phyloP scores from a whole-genome alignment of 768 basidiomycete genomes.

The Lenzites betulinus region DNA sequence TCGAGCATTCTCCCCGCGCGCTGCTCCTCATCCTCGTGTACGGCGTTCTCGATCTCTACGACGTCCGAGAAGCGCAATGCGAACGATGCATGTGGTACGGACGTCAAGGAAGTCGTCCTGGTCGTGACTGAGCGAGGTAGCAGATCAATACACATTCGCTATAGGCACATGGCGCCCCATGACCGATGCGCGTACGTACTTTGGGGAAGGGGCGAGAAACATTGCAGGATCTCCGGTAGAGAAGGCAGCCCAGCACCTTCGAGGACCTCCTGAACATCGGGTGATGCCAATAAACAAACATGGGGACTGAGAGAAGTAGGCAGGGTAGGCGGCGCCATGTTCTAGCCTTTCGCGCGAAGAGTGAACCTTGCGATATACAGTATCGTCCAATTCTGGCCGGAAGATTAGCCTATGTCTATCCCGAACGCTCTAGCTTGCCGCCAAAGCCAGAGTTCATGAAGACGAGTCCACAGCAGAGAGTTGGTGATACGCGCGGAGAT shows the following conservation, averaged over 20 bases:
- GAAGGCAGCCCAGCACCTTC: constrained; percentile 62
- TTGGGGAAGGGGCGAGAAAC: constrained; percentile 82
- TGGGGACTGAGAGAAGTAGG: constrained; percentile 83
- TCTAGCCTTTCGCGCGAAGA: neutral
- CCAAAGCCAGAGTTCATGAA: neutral
- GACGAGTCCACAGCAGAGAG: neutral
- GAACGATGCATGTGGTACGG: constrained; percentile 73
- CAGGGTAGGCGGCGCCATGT: constrained; percentile 50
- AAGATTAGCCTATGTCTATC: neutral
- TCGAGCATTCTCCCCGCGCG: constrained; percentile 82
- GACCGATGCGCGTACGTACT: constrained; percentile 44
- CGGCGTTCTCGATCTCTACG: constrained; percentile 67
- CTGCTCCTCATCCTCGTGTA: constrained; percentile 76
- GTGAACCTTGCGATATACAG: neutral
- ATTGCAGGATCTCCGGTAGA: constrained; percentile 74
- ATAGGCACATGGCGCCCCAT: neutral
- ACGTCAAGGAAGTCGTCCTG: constrained; percentile 69
- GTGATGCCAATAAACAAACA: constrained; percentile 70
- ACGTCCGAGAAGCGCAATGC: constrained; percentile 79
- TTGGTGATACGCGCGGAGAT: neutral
- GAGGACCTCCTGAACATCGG: constrained; percentile 67
- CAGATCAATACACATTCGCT: constrained; percentile 9
- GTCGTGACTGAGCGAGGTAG: constrained; percentile 59
- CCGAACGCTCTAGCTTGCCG: neutral
- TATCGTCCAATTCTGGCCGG: neutral